A percentile compares a stretch with the other conserved stretches of the same genome.
These are phyloP conservation scores for Saturnispora besseyi DNA, from an alignment of 805 yeast genomes.

Conservation along the genomic window DNA sequence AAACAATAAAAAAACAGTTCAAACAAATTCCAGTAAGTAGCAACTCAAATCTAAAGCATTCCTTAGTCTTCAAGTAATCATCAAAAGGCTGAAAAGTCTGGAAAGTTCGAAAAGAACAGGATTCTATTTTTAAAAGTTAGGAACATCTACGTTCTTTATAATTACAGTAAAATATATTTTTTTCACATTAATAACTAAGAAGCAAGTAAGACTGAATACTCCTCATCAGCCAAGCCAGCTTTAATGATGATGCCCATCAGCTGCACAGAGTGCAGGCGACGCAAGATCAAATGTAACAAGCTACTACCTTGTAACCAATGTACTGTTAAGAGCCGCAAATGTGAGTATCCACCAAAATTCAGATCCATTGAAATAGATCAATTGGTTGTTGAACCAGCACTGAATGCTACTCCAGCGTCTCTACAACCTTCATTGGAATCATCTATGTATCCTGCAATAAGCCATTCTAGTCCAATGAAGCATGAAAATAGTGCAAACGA, in stretches of 20 bases:
- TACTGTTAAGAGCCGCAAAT: constrained; percentile 28
- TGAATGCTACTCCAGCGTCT: not conserved
- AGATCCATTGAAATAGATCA: constrained; percentile 32
- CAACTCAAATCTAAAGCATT: too few relatives aligned
- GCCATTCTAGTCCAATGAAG: not conserved
- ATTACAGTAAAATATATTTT: too few relatives aligned
- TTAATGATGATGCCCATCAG: constrained; percentile 25
- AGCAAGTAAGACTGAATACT: not conserved
- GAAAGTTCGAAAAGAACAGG: too few relatives aligned
- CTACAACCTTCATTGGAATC: not conserved
- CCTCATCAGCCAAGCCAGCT: not conserved
- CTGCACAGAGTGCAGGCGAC: constrained; percentile 28
- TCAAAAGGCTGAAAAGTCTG: too few relatives aligned
- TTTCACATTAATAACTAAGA: not conserved
- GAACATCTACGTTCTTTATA: too few relatives aligned
- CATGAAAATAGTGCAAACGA: not conserved
- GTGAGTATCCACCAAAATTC: constrained; percentile 40
- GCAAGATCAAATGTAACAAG: constrained; percentile 30
- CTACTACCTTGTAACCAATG: constrained; percentile 40
- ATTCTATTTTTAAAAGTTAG: too few relatives aligned
- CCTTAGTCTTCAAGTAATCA: too few relatives aligned
- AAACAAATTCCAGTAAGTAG: too few relatives aligned
- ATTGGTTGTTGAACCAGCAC: constrained; percentile 12
- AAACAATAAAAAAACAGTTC: too few relatives aligned
- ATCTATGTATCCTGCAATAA: not conserved